phyloP scores from a whole-genome alignment of 768 basidiomycete species.

The Agrocybe pediades region DNA sequence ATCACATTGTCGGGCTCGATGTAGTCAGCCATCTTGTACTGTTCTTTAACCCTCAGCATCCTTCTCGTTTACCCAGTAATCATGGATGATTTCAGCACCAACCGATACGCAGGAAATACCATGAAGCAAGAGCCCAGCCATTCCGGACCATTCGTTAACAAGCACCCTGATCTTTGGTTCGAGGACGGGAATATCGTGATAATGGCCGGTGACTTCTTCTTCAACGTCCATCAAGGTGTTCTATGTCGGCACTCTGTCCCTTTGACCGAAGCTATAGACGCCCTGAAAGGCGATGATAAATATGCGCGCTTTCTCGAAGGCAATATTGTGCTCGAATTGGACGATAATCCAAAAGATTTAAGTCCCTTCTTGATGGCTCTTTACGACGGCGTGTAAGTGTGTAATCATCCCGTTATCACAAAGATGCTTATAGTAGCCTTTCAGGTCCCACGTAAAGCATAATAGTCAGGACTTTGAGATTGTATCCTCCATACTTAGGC shows the following conservation, averaged over 20 bases:
- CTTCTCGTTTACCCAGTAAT: background rate
- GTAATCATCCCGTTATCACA: background rate
- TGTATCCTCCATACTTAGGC: conserved; percentile 57
- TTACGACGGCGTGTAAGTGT: conserved; percentile 71
- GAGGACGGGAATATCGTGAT: conserved; percentile 71
- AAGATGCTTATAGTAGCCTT: background rate
- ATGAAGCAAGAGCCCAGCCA: conserved; percentile 11
- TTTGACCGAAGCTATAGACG: conserved; percentile 41
- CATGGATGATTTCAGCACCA: conserved; percentile 50
- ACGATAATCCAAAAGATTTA: conserved; percentile 59
- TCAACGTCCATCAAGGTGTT: conserved; percentile 69
- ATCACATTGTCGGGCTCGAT: conserved; percentile 7
- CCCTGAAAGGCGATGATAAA: conserved; percentile 25
- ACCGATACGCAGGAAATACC: conserved; percentile 33
- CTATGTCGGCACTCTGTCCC: conserved; percentile 64
- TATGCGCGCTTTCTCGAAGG: conserved; percentile 48
- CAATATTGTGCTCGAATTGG: conserved; percentile 52
- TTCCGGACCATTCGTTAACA: conserved; percentile 23
- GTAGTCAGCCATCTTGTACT: background rate
- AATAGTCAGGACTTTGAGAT: conserved; percentile 52
- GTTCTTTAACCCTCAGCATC: background rate
- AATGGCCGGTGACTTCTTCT: conserved; percentile 52
- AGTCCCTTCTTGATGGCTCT: conserved; percentile 60
- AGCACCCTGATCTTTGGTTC: conserved; percentile 61
- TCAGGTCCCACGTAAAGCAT: conserved; percentile 46